Evolutionary conservation across 73 alveolate genomes (phyloP).

Genomic region (Paramecium caudatum): DNA sequence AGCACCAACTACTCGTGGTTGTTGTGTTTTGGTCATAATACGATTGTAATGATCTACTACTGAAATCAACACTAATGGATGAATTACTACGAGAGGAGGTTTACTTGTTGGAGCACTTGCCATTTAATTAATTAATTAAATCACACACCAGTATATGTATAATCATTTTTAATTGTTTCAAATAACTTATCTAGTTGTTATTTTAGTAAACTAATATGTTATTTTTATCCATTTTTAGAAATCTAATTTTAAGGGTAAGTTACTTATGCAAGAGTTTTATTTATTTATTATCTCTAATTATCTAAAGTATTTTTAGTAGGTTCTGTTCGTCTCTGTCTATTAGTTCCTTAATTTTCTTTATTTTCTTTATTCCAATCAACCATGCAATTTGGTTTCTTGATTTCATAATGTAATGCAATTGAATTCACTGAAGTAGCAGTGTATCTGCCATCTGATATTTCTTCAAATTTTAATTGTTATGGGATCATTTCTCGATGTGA

Average conservation of each 20-base stretch:
- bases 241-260: too few species aligned
- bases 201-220: too few species aligned
- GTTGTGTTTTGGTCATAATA: slow-evolving; percentile 90
- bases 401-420: slow-evolving; percentile 37
- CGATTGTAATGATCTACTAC: slow-evolving; percentile 99
- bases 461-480: neutral
- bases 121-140: slow-evolving; percentile 5
- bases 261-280: slow-evolving; percentile 24
- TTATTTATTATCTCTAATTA: slow-evolving; percentile 19
- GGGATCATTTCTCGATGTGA: neutral
- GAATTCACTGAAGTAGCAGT: neutral
- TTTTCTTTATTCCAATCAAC: slow-evolving; percentile 58
- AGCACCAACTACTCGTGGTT: slow-evolving; percentile 99
- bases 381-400: neutral
- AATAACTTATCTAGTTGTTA: too few species aligned
- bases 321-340: neutral
- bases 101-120: neutral
- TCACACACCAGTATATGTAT: slow-evolving; percentile 16
- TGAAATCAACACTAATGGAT: slow-evolving; percentile 96
- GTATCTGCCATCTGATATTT: neutral
- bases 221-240: too few species aligned
- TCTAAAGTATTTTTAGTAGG: slow-evolving; percentile 2
- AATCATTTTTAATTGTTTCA: neutral
- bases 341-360: neutral
- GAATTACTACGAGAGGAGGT: slow-evolving; percentile 89